Conservation (phyloP, 2,329 filamentous ascomycete species). For the Sporothrix curviconia region DNA sequence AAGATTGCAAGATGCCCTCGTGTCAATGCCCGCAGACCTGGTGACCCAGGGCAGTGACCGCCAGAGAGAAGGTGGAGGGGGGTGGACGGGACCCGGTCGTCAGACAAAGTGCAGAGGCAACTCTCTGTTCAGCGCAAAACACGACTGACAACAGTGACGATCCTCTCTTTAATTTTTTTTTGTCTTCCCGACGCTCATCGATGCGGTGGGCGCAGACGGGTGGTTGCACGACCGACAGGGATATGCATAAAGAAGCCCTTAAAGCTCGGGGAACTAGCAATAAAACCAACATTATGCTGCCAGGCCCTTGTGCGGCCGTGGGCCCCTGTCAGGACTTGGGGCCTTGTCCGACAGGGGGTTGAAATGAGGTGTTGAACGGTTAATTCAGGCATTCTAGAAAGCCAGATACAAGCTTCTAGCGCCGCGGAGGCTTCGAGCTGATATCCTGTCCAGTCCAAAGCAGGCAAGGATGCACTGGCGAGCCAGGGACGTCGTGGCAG, state of each 20-base stretch:
- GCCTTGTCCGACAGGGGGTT: constrained; percentile 14
- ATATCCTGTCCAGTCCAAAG: not conserved
- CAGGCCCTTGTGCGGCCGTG: constrained; percentile 1
- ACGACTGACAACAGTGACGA: no score
- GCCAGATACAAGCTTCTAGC: constrained; percentile 29
- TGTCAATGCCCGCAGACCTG: constrained; percentile 11
- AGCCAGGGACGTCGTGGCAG: not conserved
- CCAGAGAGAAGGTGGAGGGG: not conserved
- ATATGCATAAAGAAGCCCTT: constrained; percentile 41
- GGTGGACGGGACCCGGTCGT: not conserved
- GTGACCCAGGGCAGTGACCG: not conserved
- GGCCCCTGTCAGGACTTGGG: constrained; percentile 1
- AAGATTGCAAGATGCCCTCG: constrained; percentile 32
- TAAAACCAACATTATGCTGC: constrained; percentile 43
- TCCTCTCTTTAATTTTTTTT: not conserved
- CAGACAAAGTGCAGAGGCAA: not conserved
- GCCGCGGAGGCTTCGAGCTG: constrained; percentile 6
- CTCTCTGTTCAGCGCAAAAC: no score
- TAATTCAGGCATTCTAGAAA: constrained; percentile 30
- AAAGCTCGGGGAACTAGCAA: constrained; percentile 37
- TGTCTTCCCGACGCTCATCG: no score
- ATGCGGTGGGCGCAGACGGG: constrained; percentile 17
- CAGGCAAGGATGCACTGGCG: not conserved
- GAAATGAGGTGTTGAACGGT: constrained; percentile 18
- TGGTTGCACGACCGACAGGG: constrained; percentile 20